phyloP scores from a whole-genome alignment of 176 grass and related monocot species.

The Zizania latifolia region DNA sequence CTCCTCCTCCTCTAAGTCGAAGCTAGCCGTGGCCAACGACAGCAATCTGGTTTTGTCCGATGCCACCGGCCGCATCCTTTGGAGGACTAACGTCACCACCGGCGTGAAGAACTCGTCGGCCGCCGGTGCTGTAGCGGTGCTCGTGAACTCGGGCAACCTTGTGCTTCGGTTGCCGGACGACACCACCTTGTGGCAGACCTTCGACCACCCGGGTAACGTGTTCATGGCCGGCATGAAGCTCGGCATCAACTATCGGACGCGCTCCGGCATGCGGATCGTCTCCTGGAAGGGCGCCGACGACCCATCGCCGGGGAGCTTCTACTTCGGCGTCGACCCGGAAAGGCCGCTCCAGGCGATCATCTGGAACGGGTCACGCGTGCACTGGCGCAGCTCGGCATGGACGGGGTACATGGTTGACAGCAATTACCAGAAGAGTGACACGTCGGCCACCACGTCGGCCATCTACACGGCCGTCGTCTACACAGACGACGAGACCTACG shows the following conservation, averaged over 20 bases:
- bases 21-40: background rate
- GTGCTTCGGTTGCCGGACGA: background rate
- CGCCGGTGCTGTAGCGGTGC: background rate
- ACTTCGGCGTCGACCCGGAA: background rate
- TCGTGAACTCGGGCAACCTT: conserved; percentile 31
- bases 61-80: background rate
- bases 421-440: too few species aligned
- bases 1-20: background rate
- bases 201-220: conserved; percentile 14
- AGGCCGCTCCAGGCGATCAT: background rate
- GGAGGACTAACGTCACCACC: background rate
- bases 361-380: background rate
- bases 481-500: background rate
- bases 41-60: background rate
- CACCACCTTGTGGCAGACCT: conserved; percentile 27
- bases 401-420: conserved; percentile 1
- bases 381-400: conserved; percentile 31
- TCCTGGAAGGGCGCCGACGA: conserved; percentile 27
- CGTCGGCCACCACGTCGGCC: too few species aligned
- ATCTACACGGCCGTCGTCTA: background rate
- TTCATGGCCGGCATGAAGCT: conserved; percentile 18
- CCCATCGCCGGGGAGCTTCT: conserved; percentile 21
- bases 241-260: background rate
- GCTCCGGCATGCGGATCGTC: background rate
- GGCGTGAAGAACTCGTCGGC: too few species aligned